Base-by-base conservation (phyloP, 2,329 filamentous ascomycete species). In the Phialemoniopsis sp. region DNA sequence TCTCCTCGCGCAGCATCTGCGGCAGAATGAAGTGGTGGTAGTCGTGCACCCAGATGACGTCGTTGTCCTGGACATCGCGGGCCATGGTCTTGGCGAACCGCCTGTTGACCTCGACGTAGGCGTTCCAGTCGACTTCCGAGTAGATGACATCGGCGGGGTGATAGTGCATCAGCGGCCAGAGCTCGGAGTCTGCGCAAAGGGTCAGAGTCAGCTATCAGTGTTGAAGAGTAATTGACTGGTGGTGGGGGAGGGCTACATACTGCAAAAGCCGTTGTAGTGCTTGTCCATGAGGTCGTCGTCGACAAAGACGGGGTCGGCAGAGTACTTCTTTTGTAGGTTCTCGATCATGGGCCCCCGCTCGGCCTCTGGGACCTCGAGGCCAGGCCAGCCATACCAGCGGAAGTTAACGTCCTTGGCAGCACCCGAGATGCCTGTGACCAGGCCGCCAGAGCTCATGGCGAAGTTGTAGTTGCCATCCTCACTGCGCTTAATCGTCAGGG, bases 161-260 rank as follows among this genome's bases (percentile, higher is more conserved):
- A 68, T 97, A 97, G 70, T 97, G 93, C 72, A 98, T 95, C 30
- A 98, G 81, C 3, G 93, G 93, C 93, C 93, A 98, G 44, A 98
- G 82, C 61, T 97, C 97, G 8, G 89, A 94, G 66, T 98, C 89
- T 91, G 50, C 10, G 10, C n/a, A n/a, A n/a, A n/a, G n/a, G n/a
- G n/a, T n/a, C n/a, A n/a, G n/a, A 40, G 16, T 41, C 19, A 51
- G 34, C 18, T 28, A 33, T 36, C 8, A 43, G 33, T 5, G 4
- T n/a, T n/a, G n/a, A n/a, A n/a, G n/a, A n/a, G n/a, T n/a, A n/a
- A n/a, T n/a, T n/a, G n/a, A n/a, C n/a, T n/a, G n/a, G n/a, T n/a
- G 30, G 13, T 15, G 32, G 16, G 10, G 14, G 7, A 14, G 18
- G 12, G 8, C 5, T 8, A 58, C 85, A 62, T 68, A 95, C 89